Base-by-base conservation (phyloP, 257 asterid species). In the Striga asiatica region DNA sequence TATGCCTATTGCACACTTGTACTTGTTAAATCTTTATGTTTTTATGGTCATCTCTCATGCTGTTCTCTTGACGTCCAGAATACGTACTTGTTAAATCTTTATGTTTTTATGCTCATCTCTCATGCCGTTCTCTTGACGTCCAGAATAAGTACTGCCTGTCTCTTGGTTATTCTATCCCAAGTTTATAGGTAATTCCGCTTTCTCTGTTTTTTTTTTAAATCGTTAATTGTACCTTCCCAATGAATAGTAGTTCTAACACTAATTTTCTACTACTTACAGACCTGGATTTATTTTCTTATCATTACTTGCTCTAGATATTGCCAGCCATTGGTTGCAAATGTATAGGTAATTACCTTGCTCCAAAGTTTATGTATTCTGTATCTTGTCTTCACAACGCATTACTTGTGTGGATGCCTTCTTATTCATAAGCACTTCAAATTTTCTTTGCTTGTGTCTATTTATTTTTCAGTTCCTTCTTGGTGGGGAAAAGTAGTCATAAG, bases 131-230 rank as follows among this genome's bases (percentile, higher is more conserved):
- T 60, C 55, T 59, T 41, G 56, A 43, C 61, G 59, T 58, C 54
- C 89, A 88, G 97, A 80, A 81, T 92, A 69, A 92, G 99, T 80
- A 92, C 99, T 19, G 94, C 97, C 62, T 88, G 95, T 62, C 84
- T 92, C 50, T 78, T 92, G 74, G 95, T 88, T 45, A 79, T 92
- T 66, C 97, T 92, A 45, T 92, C 97, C 65, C 97, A 92, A 76
- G 97, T 92, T 66, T 92, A 88, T 68, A 76, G 97, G 97, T 88
- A 64, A 72, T 23, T 61, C n/a, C n/a, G n/a, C n/a, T 56, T 64
- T 56, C 10, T 21, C n/a, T n/a, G n/a, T n/a, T 60, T 27, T 27
- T 6, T 27, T 27, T 27, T 27, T 27, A 3, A 27, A 27, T 27
- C 3, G 31, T 27, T 2, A 27, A 3, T 27, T 27, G 6, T 6